Base-by-base conservation (phyloP, 2,329 filamentous ascomycete species). In the Annulohypoxylon truncatum region DNA sequence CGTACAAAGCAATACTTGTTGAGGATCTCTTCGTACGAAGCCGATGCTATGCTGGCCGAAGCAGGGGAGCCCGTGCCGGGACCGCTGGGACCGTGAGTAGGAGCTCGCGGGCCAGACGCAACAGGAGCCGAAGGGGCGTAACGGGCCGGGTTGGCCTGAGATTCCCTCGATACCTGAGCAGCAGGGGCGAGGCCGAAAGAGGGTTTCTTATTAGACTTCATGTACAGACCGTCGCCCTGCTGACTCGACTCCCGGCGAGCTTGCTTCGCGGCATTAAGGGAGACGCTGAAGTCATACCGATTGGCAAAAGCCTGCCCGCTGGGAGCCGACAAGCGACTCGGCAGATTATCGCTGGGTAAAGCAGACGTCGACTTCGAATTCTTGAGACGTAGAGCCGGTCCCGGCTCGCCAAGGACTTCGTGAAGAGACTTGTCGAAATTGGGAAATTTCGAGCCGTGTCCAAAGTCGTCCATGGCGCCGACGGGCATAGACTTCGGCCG, bases 1-100 rank as follows among this genome's bases (percentile, higher is more conserved):
- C 95, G 89, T 95, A 97, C 95, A 89, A 98, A 99, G 87, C 96
- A 99, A 86, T 97, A 99, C 84, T 97, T 97, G 84, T 97, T 94
- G 80, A 99, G 92, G 71, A 99, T 87, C 82, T 99, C 96, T 81
- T 96, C 93, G 79, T 99, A 98, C 65, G 95, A 94, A 66, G 93
- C 90, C 70, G 94, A 96, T 66, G 94, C 88, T 71, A 97, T 90
- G 75, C 80, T 81, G 51, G 81, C 72, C 69, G 75, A 79, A 83
- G 84, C 78, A 83, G 84, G 77, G 76, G 86, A 83, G 81, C 86
- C 76, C 79, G 87, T 77, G 61, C 81, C 81, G 66, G 79, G 75
- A 57, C 79, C 68, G 54, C 47, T 48, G 47, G 67, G 29, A 35
- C 22, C 38, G n/a, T 15, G 22, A 62, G 52, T 42, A n/a, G 57